A percentile compares a stretch with the other conserved stretches of the same genome.
Evolutionary conservation across 768 basidiomycete species (phyloP).

Genomic region (Panus rudis): DNA sequence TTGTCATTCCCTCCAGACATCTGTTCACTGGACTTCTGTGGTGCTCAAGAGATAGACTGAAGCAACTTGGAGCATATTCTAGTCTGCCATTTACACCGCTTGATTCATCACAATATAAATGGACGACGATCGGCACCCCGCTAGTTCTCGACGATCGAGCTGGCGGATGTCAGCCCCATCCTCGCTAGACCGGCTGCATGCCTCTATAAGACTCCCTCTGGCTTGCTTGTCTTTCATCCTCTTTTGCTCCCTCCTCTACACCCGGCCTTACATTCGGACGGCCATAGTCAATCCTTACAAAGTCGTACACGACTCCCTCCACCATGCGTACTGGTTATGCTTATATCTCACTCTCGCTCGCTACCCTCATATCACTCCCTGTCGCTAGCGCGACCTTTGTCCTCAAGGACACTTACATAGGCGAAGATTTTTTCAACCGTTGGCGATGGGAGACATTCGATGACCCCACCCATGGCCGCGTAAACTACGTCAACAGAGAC

Average conservation of each 20-base stretch:
- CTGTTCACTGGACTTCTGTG: too few species aligned
- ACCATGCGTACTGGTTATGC: slow-evolving; percentile 28
- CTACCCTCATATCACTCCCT: slow-evolving; percentile 12
- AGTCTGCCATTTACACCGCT: too few species aligned
- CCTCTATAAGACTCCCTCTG: too few species aligned
- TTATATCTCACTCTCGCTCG: slow-evolving; percentile 12
- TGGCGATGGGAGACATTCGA: slow-evolving; percentile 44
- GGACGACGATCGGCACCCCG: too few species aligned
- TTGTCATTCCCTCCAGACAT: too few species aligned
- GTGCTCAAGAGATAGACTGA: too few species aligned
- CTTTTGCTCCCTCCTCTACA: slow-evolving; percentile 20
- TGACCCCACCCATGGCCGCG: slow-evolving; percentile 64
- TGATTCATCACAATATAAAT: too few species aligned
- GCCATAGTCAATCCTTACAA: slow-evolving; percentile 13
- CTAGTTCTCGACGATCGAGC: too few species aligned
- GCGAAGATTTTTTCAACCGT: slow-evolving; percentile 35
- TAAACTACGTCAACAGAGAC: slow-evolving; percentile 45
- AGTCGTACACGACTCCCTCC: slow-evolving; percentile 12
- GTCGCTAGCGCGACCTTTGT: slow-evolving; percentile 14
- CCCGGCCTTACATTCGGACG: slow-evolving; percentile 13
- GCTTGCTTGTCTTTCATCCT: slow-evolving; percentile 11
- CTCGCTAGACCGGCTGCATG: too few species aligned
- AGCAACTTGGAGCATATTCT: too few species aligned
- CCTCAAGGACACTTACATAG: slow-evolving; percentile 22
- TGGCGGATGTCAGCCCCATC: too few species aligned